These are phyloP conservation scores for Colletotrichum tanaceti DNA, from an alignment of 2,329 filamentous ascomycete species.

Conservation along the genomic window DNA sequence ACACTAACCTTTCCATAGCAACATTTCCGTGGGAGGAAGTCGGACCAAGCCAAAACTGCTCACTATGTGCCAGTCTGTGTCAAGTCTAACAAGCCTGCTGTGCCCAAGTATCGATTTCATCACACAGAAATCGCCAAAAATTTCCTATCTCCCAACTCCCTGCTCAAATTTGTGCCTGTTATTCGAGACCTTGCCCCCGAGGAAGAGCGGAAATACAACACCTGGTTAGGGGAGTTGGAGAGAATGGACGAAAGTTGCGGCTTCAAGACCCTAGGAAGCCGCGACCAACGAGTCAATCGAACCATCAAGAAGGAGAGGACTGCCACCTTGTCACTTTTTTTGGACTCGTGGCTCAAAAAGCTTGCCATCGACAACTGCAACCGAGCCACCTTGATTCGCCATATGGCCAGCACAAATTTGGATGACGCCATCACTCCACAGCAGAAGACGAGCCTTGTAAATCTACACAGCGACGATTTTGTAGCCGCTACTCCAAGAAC, in stretches of 20 bases:
- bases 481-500: conserved; percentile 54
- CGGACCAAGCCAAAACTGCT: conserved; percentile 54
- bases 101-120: conserved; percentile 69
- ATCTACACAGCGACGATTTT: conserved; percentile 58
- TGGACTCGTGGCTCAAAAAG: conserved; percentile 64
- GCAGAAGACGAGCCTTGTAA: conserved; percentile 64
- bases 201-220: conserved; percentile 66
- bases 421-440: conserved; percentile 64
- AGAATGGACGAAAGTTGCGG: conserved; percentile 68
- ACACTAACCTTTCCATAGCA: conserved; percentile 50
- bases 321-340: conserved; percentile 62
- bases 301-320: conserved; percentile 65
- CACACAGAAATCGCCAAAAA: conserved; percentile 71
- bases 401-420: conserved; percentile 62
- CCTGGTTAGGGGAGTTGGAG: conserved; percentile 68
- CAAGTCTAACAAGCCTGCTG: conserved; percentile 62
- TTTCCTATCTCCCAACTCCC: conserved; percentile 69
- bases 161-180: conserved; percentile 70
- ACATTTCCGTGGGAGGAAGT: conserved; percentile 56
- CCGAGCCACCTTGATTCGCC: conserved; percentile 63
- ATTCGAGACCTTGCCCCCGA: conserved; percentile 66
- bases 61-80: conserved; percentile 58
- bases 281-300: conserved; percentile 62
- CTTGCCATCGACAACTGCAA: conserved; percentile 64
- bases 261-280: conserved; percentile 63